These are phyloP conservation scores for Venturiaceae sp. DNA, from an alignment of 2,329 filamentous ascomycete species.

Conservation along the genomic window DNA sequence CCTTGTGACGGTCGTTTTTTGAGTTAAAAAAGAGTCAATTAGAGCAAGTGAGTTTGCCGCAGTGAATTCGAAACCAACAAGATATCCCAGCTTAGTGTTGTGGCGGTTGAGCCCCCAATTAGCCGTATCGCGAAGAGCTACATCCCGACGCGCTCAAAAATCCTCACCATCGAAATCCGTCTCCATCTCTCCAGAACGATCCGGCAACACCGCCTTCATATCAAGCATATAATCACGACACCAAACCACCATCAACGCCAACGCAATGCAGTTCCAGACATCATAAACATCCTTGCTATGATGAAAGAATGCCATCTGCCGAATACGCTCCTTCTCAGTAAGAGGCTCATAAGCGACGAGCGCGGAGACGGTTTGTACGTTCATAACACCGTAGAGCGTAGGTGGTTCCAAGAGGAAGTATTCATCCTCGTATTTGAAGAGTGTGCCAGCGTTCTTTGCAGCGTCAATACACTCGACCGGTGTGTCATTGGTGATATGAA, in stretches of 20 bases:
- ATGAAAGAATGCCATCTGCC: conserved; percentile 43
- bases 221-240: conserved; percentile 40
- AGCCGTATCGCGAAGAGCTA: no score
- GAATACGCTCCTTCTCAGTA: conserved; percentile 20
- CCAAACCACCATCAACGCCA: conserved; percentile 46
- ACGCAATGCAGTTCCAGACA: conserved; percentile 50
- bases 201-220: conserved; percentile 27
- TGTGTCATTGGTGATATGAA: background rate
- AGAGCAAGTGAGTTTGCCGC: no score
- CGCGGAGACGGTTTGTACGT: conserved; percentile 41
- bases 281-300: conserved; percentile 43
- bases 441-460: background rate
- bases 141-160: background rate
- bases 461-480: background rate
- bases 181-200: background rate
- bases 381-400: conserved; percentile 45
- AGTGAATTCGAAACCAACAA: no score
- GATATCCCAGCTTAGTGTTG: no score
- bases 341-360: conserved; percentile 41
- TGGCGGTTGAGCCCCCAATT: no score
- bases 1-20: no score
- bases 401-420: conserved; percentile 25
- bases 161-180: background rate
- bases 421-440: conserved; percentile 1
- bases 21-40: no score